Evolutionary conservation across 192 early-diverging fungal species (phyloP), one percentile per base, ranked within the genome.

Genomic region (Gamsiella multidivaricata): DNA sequence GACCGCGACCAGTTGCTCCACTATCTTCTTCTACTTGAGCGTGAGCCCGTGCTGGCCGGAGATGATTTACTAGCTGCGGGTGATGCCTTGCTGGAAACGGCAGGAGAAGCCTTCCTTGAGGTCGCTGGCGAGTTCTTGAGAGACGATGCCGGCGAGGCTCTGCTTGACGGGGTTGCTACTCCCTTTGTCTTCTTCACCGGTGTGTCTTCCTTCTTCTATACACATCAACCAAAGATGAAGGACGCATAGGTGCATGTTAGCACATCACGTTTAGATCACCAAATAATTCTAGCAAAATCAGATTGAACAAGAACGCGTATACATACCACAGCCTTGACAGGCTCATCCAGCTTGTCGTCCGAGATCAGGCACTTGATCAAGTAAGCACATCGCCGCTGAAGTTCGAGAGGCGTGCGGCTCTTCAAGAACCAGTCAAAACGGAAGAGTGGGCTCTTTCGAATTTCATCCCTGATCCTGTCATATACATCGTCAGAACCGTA

Each of bases 351-450:
- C 43, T 78, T 68, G 29, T 78, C 74, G 34, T 78, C 74, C 1
- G 74, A 20, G 17, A 69, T 68, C 26, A 78, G 45, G 25, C 65
- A 70, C 56, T 67, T 81, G 47, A 97, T 88, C 22, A 97, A 84
- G 10, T 94, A 95, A 45, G 91, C 89, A 75, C 95, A 96, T 15
- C 96, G 89, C 26, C 94, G 82, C 50, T 88, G 84, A 53, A 97
- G 86, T 74, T 97, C 96, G 53, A 89, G 82, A 4, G 95, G 80
- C 31, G 95, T 97, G 36, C 97, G 86, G 39, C 94, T 96, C 81
- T 97, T 98, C 65, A 99, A 88, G 83, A 96, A 99, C 96, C 96
- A 99, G 70, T 99, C 94, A 75, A 99, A 99, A 36, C 93, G 82
- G 86, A 99, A 98, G 36, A 96, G 54, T 4, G 93, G 88, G 23